Base-by-base conservation (phyloP, 495 filamentous ascomycete genomes). In the Trypethelium eluteriae region DNA sequence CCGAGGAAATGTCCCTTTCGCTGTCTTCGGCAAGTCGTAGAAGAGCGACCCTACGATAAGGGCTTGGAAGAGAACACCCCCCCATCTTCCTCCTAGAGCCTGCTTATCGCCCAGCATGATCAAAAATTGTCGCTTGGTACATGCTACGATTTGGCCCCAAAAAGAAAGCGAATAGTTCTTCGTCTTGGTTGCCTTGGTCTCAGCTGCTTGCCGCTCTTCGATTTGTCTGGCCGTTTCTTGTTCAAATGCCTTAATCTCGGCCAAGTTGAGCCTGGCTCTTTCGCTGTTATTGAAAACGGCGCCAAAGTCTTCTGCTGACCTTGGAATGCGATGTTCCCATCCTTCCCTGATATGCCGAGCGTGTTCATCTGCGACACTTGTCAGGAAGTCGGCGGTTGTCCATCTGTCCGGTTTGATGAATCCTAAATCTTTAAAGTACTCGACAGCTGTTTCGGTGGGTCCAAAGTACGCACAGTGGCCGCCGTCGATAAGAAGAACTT, bases 41-140 rank as follows among this genome's bases (percentile, higher is more conserved):
- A 94, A 96, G 44, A 96, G 84, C 71, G 83, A 88, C 18, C 87
- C 82, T 71, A 94, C 84, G 73, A 96, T 87, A 35, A 96, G 76
- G n/a, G 89, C 80, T 83, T 25, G 25, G 25, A 25, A 25, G 25
- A 25, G 25, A 25, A 25, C 25, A 25, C 25, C 25, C 25, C 25
- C 25, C 25, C 25, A 25, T 25, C 25, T 25, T 25, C 25, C 25
- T 25, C 25, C 25, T 25, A 25, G 25, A 25, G 25, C 25, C 25
- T 25, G 25, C 25, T 25, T 25, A 25, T 25, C 25, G 25, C 25
- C 25, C 25, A 25, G 25, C 25, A 25, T 25, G 25, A 25, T 25
- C 25, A 25, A 25, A 25, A 25, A 25, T 25, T 25, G 25, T 25
- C 25, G 25, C 25, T 25, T 25, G 25, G 25, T 25, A 25, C 25